A percentile compares a stretch with the other conserved stretches of the same genome.
Conservation (phyloP, 73 alveolate genomes). For the Paramecium biaurelia region DNA sequence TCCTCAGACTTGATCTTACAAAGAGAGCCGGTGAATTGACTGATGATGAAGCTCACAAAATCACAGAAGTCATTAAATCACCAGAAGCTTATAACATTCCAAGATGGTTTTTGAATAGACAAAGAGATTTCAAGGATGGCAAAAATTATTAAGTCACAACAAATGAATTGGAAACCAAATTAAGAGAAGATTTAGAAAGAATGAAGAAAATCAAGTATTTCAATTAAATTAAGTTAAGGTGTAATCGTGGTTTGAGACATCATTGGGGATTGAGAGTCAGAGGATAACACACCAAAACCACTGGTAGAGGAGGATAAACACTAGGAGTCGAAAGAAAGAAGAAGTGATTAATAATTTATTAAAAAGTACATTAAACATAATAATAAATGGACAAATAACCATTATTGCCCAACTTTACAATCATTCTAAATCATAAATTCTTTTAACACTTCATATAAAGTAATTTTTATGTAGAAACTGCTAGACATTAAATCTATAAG, state of each 20-base stretch:
- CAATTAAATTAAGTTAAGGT: not conserved
- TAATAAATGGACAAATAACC: not conserved
- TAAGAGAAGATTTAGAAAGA: conserved; percentile 98
- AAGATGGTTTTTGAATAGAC: conserved; percentile 98
- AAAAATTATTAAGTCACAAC: conserved; percentile 87
- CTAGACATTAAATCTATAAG: not conserved
- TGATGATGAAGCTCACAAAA: conserved; percentile 95
- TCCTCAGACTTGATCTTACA: conserved; percentile 79
- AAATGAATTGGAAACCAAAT: conserved; percentile 91
- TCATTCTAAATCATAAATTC: not conserved
- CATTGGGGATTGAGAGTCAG: conserved; percentile 97
- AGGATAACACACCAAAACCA: conserved; percentile 99
- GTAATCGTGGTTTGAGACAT: conserved; percentile 98
- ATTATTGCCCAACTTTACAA: not conserved
- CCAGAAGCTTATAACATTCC: conserved; percentile 98
- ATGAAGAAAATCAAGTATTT: conserved; percentile 92
- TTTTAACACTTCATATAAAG: not conserved
- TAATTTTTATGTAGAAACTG: not conserved
- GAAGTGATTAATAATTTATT: conserved; percentile 64
- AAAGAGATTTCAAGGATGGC: conserved; percentile 94
- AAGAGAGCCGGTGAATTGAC: conserved; percentile 98
- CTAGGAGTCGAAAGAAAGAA: conserved; percentile 97
- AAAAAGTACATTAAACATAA: not conserved
- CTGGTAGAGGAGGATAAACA: conserved; percentile 99
- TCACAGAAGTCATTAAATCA: conserved; percentile 91